These are phyloP conservation scores for Noccaea caerulescens DNA, from an alignment of 345 rosid genomes.

Conservation along the genomic window DNA sequence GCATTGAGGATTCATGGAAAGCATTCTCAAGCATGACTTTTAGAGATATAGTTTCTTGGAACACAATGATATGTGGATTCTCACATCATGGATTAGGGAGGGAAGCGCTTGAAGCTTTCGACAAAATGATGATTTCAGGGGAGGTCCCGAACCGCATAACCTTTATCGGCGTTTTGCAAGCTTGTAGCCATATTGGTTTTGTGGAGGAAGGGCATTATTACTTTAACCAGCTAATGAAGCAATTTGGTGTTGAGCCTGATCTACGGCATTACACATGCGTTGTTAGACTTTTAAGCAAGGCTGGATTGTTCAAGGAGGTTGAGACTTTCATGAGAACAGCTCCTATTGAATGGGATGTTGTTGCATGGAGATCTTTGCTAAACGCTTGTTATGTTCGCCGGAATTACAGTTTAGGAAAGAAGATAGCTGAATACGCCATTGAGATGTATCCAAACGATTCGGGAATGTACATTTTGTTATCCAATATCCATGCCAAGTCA, in stretches of 20 bases:
- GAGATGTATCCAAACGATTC: conserved; percentile 58
- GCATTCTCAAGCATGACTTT: conserved; percentile 50
- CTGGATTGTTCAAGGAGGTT: conserved; percentile 69
- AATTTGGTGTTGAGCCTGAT: conserved; percentile 57
- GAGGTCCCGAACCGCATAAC: conserved; percentile 70
- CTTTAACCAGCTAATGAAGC: conserved; percentile 63
- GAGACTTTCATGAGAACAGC: conserved; percentile 64
- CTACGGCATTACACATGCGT: conserved; percentile 83
- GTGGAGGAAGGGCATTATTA: conserved; percentile 63
- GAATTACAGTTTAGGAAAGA: conserved; percentile 61
- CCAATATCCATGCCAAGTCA: conserved; percentile 64
- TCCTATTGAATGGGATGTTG: conserved; percentile 71
- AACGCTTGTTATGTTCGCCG: conserved; percentile 69
- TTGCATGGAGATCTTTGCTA: conserved; percentile 79
- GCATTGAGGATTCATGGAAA: conserved; percentile 55
- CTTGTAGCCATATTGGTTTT: conserved; percentile 72
- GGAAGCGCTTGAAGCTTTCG: conserved; percentile 61
- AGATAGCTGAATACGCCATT: conserved; percentile 54
- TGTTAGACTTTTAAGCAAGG: conserved; percentile 72
- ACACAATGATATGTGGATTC: conserved; percentile 73
- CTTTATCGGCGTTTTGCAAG: conserved; percentile 76
- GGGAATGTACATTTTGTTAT: conserved; percentile 54
- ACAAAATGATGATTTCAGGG: conserved; percentile 56
- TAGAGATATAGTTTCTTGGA: conserved; percentile 66
- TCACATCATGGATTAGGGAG: conserved; percentile 79